These are phyloP conservation scores for Elasticomyces elasticus DNA, from an alignment of 495 filamentous ascomycete species.

Conservation along the genomic window DNA sequence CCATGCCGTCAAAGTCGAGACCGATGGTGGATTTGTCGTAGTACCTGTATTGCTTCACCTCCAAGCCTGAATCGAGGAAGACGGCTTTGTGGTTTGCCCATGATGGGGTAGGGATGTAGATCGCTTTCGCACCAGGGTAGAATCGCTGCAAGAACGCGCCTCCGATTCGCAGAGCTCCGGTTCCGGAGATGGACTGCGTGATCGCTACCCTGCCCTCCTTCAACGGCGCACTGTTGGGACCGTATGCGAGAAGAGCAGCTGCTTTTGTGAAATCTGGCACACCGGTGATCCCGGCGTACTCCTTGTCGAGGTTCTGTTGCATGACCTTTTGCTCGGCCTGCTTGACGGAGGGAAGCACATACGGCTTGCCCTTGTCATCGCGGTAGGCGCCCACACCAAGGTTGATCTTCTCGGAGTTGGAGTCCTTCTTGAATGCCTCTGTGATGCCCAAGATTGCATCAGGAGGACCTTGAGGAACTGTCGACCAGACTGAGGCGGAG, in stretches of 20 bases:
- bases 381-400: slow-evolving; percentile 78
- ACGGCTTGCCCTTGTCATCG: slow-evolving; percentile 94
- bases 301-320: slow-evolving; percentile 71
- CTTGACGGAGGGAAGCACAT: slow-evolving; percentile 88
- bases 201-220: slow-evolving; percentile 73
- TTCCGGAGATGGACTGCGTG: slow-evolving; percentile 97
- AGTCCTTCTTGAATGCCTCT: slow-evolving; percentile 96
- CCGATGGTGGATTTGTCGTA: slow-evolving; percentile 99
- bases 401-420: slow-evolving; percentile 89
- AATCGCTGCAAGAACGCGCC: slow-evolving; percentile 84
- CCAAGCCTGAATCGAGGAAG: slow-evolving; percentile 83
- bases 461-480: slow-evolving; percentile 26
- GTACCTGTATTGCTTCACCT: slow-evolving; percentile 91
- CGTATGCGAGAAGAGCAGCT: slow-evolving; percentile 84
- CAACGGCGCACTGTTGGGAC: slow-evolving; percentile 62
- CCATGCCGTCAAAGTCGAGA: slow-evolving; percentile 89
- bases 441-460: slow-evolving; percentile 61
- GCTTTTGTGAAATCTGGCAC: slow-evolving; percentile 87
- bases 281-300: slow-evolving; percentile 96
- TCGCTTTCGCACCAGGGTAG: slow-evolving; percentile 81
- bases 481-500: slow-evolving; percentile 24
- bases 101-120: slow-evolving; percentile 90
- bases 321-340: slow-evolving; percentile 82
- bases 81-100: slow-evolving; percentile 98
- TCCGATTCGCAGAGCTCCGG: slow-evolving; percentile 87